Percentiles rank a stretch among this genome's conserved stretches.
Conservation (phyloP, 2,329 filamentous ascomycete species). For the Hymenoscyphus fructigenus region DNA sequence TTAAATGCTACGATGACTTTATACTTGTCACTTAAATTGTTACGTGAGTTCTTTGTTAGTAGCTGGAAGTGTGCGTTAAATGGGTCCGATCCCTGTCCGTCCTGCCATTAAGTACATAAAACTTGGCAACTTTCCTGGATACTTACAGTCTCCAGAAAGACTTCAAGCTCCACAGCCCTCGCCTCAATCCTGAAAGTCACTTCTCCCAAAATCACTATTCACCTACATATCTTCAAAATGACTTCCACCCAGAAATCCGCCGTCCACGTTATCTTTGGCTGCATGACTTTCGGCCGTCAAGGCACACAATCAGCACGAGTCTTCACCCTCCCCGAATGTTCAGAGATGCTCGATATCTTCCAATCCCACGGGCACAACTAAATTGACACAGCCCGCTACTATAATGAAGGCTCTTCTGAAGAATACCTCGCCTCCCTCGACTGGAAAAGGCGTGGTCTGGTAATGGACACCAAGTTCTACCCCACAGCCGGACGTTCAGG, state of each 20-base stretch:
- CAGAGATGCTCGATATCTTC: slow-evolving; percentile 61
- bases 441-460: slow-evolving; percentile 64
- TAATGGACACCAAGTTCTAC: slow-evolving; percentile 57
- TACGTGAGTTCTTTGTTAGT: not conserved
- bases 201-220: not conserved
- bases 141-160: too few relatives aligned
- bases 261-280: slow-evolving; percentile 18
- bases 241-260: slow-evolving; percentile 7
- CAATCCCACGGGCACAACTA: slow-evolving; percentile 68
- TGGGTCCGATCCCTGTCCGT: too few relatives aligned
- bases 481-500: slow-evolving; percentile 15
- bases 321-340: slow-evolving; percentile 47
- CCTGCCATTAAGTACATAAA: too few relatives aligned
- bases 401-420: slow-evolving; percentile 65
- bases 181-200: not conserved
- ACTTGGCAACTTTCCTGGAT: too few relatives aligned
- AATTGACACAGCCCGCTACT: slow-evolving; percentile 66
- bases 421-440: slow-evolving; percentile 56
- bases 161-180: not conserved
- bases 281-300: slow-evolving; percentile 20
- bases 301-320: slow-evolving; percentile 12
- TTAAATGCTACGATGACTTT: not conserved
- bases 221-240: not conserved
- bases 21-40: not conserved
- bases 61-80: not conserved